phyloP scores from a whole-genome alignment of 139 green algal species.

The Chloropicon primus region DNA sequence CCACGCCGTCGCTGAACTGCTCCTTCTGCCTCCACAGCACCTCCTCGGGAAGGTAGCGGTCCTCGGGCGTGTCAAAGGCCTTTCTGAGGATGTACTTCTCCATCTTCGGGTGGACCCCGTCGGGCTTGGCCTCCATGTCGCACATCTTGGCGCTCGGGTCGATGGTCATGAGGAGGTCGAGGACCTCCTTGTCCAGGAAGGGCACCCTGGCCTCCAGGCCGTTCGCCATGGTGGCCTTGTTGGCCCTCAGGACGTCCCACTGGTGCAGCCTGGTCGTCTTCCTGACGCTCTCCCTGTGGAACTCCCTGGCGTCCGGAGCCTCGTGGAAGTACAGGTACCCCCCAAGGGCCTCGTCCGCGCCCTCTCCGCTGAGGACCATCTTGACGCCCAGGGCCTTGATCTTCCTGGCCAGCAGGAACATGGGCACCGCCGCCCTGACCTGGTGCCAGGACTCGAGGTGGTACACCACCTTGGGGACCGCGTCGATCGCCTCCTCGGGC shows the following conservation, averaged over 20 bases:
- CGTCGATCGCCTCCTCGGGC: conserved; percentile 86
- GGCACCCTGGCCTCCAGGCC: conserved; percentile 87
- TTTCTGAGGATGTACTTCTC: conserved; percentile 97
- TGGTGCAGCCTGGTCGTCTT: conserved; percentile 78
- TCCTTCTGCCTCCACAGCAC: conserved; percentile 95
- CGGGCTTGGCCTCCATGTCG: conserved; percentile 41
- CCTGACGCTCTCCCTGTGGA: conserved; percentile 74
- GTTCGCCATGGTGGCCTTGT: conserved; percentile 91
- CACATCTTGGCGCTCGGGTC: conserved; percentile 83
- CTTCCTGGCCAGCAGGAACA: conserved; percentile 89
- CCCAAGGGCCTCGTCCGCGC: conserved; percentile 88
- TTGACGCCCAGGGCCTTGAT: conserved; percentile 93
- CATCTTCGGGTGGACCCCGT: conserved; percentile 51
- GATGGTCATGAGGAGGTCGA: conserved; percentile 78
- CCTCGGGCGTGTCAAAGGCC: conserved; percentile 82
- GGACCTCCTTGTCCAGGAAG: conserved; percentile 86
- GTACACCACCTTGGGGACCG: conserved; percentile 83
- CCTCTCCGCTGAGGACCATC: conserved; percentile 93
- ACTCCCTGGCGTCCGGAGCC: conserved; percentile 57
- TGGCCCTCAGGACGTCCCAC: conserved; percentile 83
- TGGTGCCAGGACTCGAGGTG: conserved; percentile 89
- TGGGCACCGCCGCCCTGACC: conserved; percentile 80
- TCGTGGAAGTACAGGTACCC: conserved; percentile 94
- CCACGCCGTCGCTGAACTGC: conserved; percentile 95
- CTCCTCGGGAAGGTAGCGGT: conserved; percentile 69